Evolutionary conservation across 495 filamentous ascomycete genomes (phyloP), one percentile per base, ranked within the genome.

Genomic region (Lasiosphaeria miniovina): DNA sequence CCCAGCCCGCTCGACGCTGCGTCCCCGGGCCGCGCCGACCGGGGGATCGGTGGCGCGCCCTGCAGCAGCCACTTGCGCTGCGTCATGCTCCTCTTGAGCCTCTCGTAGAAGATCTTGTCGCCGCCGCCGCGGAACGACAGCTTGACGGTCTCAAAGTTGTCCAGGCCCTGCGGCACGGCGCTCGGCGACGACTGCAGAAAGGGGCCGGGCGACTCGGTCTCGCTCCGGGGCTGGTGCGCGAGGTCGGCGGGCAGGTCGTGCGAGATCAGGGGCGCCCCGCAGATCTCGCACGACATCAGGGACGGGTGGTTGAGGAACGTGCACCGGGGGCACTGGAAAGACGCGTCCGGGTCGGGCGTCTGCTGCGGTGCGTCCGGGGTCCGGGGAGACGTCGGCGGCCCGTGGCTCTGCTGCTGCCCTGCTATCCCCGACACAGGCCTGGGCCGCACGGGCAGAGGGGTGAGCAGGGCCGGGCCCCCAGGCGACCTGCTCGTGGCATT

Each of bases 11-110:
- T 52, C 10, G 5, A 46, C 41, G 8, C 24, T 15, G 41, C 9
- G 9, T 54, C 57, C 12, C 60, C 64, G 2, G 61, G 38, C 0
- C 62, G 63, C 3, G 89, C 53, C 85, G 91, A 72, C 80, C 86
- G 70, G 10, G 94, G 95, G 17, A 96, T 84, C 1, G 93, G 91
- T n/a, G 95, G 94, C 7, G 94, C 94, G 64, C 88, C 87, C 55
- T 93, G 89, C 12, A 98, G 80, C 11, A 99, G 84, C 94, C 94
- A 99, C 82, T 98, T 97, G 24, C 95, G 82, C 70, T 99, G 94
- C 14, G 90, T 84, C 75, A 98, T 84, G 14, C 89, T 88, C 15
- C 85, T 84, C 66, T 93, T 97, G 11, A 99, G 80, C 50, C 93
- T 81, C 64, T 97, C 93, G 62, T 90, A 84, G 63, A 99, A 96